Evolutionary conservation across 2,329 filamentous ascomycete genomes (phyloP), one percentile per base, ranked within the genome.

Genomic region (Neobulgaria alba): DNA sequence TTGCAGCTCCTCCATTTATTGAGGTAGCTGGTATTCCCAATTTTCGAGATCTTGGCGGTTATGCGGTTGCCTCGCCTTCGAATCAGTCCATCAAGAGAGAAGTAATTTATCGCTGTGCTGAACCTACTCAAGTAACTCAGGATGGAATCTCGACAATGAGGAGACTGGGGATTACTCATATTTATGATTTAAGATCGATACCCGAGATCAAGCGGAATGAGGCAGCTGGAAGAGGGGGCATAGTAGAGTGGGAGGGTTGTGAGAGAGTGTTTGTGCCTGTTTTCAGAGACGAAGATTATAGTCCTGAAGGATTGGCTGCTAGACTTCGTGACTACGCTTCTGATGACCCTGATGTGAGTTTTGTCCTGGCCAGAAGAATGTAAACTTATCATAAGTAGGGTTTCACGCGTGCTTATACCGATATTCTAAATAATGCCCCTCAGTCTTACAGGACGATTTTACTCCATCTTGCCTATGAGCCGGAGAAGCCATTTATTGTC

Each of bases 131-230:
- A 42, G 63, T 82, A 29, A 75, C 74, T 1, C 58, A 67, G 18
- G 62, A 67, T 17, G 79, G 79, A 12, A 61, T 75, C 5, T 54
- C 61, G 5, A 67, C 63, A 32, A 66, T 85, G 43, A 66, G 65
- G 20, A 51, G 59, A 4, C 64, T 85, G 39, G 71, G 73, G n/a
- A 73, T 90, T 49, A 69, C 65, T 17, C 67, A 71, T 47, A 71
- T 85, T 38, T 88, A 79, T 57, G 83, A 88, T 63, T 66, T 88
- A 8, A 72, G 84, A 40, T 81, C 75, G 18, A 60, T 62, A 14
- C 63, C 66, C 14, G 80, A 85, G 63, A 72, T 84, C 38, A 61
- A 71, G 41, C 57, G 63, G 54, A 54, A 63, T 55, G 48, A 62
- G 49, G 45, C 56, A 34, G 42, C 58, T 41, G 46, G 60, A 37